These are phyloP conservation scores for Solanum commersonii DNA, from an alignment of 257 asterid species.

Conservation along the genomic window DNA sequence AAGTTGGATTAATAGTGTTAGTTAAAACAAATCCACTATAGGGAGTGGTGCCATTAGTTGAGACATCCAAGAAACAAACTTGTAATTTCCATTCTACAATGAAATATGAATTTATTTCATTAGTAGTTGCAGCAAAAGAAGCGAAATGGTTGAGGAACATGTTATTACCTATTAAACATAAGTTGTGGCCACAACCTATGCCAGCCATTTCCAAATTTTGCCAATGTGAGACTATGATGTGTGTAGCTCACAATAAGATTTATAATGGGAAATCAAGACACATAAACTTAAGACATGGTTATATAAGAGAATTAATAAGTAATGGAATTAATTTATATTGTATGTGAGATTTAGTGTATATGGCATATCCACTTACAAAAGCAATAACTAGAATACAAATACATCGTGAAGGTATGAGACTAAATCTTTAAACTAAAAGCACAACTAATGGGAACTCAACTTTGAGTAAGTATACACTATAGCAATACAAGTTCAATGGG, in stretches of 20 bases:
- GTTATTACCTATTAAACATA: neutral
- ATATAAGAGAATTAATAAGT: neutral
- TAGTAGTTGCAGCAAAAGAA: neutral
- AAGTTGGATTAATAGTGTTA: neutral
- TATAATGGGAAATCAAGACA: neutral
- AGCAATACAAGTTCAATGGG: neutral
- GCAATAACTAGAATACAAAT: neutral
- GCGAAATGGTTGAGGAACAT: accelerated
- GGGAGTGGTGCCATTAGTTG: neutral
- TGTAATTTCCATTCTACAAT: neutral
- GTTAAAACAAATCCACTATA: neutral
- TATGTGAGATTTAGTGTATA: neutral
- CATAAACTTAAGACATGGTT: neutral
- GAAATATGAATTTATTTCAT: neutral
- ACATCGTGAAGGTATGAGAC: neutral
- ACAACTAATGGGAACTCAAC: neutral
- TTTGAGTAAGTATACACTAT: neutral
- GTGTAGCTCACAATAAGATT: neutral
- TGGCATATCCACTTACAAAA: neutral
- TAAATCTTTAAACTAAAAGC: neutral
- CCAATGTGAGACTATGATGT: neutral
- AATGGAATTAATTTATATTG: neutral
- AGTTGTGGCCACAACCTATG: neutral
- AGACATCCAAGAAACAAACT: neutral
- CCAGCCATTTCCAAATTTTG: neutral